Evolutionary conservation across 306 rosid species (phyloP).

Genomic region (Fragaria nilgerrensis): DNA sequence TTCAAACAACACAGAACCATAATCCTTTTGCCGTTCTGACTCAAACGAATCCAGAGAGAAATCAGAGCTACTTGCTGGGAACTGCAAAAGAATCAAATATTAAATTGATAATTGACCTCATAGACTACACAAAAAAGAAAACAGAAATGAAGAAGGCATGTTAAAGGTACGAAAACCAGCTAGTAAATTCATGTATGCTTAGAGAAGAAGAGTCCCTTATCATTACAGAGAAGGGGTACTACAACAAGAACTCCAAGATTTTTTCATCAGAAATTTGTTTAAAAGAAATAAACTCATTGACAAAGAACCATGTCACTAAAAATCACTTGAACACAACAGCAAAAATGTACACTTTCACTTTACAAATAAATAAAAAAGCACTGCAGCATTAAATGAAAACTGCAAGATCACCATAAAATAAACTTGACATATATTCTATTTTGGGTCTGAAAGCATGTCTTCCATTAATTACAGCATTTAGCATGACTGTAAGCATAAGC

Average conservation of each 20-base stretch:
- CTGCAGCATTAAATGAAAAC: not conserved
- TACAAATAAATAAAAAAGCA: not conserved
- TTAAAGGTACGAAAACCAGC: not conserved
- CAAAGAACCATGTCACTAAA: not conserved
- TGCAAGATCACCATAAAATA: not conserved
- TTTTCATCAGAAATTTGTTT: not conserved
- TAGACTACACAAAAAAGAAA: not conserved
- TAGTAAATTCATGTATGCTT: not conserved
- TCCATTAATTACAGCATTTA: not conserved
- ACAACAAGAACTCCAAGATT: not conserved
- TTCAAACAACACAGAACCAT: slow-evolving; percentile 70
- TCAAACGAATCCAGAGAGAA: slow-evolving; percentile 57
- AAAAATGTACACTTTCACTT: not conserved
- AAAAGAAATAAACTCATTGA: not conserved
- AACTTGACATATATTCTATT: not conserved
- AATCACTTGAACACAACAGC: not conserved
- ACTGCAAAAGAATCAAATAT: slow-evolving; percentile 45
- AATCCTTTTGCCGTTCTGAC: slow-evolving; percentile 65
- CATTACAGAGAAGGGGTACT: not conserved
- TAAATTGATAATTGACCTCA: not conserved
- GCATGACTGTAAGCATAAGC: not conserved
- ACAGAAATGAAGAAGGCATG: not conserved
- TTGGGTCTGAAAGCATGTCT: not conserved
- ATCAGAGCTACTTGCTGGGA: slow-evolving; percentile 63
- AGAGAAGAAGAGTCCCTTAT: not conserved